These are phyloP conservation scores for Amauroascus verrucosus DNA, from an alignment of 2,329 filamentous ascomycete species.

Conservation along the genomic window DNA sequence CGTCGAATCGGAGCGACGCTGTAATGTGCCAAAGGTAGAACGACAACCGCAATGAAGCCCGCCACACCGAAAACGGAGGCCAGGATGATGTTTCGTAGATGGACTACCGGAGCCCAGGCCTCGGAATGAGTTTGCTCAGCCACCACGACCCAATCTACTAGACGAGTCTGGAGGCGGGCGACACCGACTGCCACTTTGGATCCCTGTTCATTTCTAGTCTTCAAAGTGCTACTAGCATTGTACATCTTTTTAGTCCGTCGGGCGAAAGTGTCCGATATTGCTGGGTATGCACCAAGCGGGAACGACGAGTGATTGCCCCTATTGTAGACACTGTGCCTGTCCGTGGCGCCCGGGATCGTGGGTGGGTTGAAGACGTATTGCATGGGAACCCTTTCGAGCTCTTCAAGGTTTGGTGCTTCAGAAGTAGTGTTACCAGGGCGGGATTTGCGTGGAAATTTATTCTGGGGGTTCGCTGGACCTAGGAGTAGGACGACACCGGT, in stretches of 20 bases:
- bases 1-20: slow-evolving; percentile 70
- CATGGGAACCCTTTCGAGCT: slow-evolving; percentile 29
- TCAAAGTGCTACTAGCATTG: slow-evolving; percentile 58
- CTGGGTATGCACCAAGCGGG: slow-evolving; percentile 51
- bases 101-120: slow-evolving; percentile 63
- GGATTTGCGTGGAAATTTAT: background rate
- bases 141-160: slow-evolving; percentile 74
- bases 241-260: slow-evolving; percentile 43
- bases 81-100: slow-evolving; percentile 67
- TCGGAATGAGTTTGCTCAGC: slow-evolving; percentile 67
- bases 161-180: slow-evolving; percentile 53
- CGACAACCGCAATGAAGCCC: slow-evolving; percentile 59
- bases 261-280: slow-evolving; percentile 52
- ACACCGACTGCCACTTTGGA: slow-evolving; percentile 67
- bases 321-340: slow-evolving; percentile 23
- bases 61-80: slow-evolving; percentile 77
- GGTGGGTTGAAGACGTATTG: slow-evolving; percentile 47
- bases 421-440: background rate
- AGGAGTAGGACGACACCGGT: background rate
- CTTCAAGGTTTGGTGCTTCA: background rate
- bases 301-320: slow-evolving; percentile 43
- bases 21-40: slow-evolving; percentile 70
- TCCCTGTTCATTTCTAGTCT: slow-evolving; percentile 62
- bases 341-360: slow-evolving; percentile 42
- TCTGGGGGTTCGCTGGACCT: background rate